These are phyloP conservation scores for Mrakia gelida DNA, from an alignment of 768 basidiomycete species.

Conservation along the genomic window DNA sequence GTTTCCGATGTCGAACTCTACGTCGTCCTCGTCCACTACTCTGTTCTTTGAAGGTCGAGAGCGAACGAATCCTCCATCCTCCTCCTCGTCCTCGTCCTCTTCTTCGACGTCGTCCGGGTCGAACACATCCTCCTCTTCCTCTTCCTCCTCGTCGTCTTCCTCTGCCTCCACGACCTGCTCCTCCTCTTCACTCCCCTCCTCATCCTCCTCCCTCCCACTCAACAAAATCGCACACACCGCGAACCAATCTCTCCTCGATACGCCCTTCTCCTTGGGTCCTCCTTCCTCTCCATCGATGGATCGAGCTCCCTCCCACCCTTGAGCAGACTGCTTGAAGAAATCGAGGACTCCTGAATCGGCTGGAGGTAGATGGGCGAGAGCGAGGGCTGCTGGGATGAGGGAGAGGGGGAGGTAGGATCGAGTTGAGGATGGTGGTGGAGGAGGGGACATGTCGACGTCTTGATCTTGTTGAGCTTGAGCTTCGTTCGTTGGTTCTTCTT, in stretches of 20 bases:
- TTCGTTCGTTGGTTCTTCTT: background rate
- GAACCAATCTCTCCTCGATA: slow-evolving; percentile 26
- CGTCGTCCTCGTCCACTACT: slow-evolving; percentile 7
- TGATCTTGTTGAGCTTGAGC: background rate
- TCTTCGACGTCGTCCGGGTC: background rate
- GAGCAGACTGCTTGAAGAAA: slow-evolving; percentile 30
- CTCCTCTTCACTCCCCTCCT: background rate
- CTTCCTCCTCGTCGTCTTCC: background rate
- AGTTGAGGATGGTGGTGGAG: background rate
- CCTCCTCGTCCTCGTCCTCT: background rate
- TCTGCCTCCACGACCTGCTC: background rate
- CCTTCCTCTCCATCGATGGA: background rate
- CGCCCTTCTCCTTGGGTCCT: slow-evolving; percentile 6
- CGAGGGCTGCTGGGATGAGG: slow-evolving; percentile 21
- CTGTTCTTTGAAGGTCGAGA: background rate
- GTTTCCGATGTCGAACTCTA: background rate
- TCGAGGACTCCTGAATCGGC: slow-evolving; percentile 22
- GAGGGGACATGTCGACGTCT: background rate
- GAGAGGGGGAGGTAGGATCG: slow-evolving; percentile 29
- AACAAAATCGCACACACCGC: slow-evolving; percentile 28
- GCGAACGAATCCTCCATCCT: background rate
- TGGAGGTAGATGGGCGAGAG: slow-evolving; percentile 10
- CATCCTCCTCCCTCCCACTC: background rate
- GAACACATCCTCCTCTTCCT: background rate
- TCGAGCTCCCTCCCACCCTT: slow-evolving; percentile 22